A percentile compares a stretch with the other conserved stretches of the same genome.
Evolutionary conservation across 2,329 filamentous ascomycete genomes (phyloP).

Genomic region (Aspergillus persii): DNA sequence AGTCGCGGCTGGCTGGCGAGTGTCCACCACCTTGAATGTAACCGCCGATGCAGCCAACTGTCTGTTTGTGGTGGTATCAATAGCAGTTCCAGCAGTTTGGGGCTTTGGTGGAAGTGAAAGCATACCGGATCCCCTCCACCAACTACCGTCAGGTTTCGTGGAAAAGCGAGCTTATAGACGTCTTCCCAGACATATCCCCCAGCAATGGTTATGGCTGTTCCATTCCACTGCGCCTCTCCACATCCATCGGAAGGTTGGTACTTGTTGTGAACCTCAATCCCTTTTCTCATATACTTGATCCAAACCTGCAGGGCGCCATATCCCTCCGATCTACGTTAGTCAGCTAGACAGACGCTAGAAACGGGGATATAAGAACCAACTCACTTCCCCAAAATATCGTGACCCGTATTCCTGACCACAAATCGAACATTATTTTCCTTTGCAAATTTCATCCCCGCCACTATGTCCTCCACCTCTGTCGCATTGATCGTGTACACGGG

Average conservation of each 20-base stretch:
- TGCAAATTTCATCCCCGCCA: conserved; percentile 41
- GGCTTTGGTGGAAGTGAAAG: not conserved
- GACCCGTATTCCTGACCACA: conserved; percentile 43
- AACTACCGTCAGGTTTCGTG: conserved; percentile 28
- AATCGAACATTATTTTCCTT: conserved; percentile 51
- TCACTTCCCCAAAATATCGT: conserved; percentile 28
- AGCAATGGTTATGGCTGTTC: conserved; percentile 33
- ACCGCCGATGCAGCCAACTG: conserved; percentile 31
- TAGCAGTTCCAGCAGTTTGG: too few relatives aligned
- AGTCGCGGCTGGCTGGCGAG: conserved; percentile 37
- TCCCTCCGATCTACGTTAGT: conserved; percentile 23
- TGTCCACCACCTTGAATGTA: conserved; percentile 46
- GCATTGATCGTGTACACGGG: conserved; percentile 30
- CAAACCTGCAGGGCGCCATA: conserved; percentile 32
- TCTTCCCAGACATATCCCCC: conserved; percentile 24
- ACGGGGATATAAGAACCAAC: not conserved
- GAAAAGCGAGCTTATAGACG: conserved; percentile 27
- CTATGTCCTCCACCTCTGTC: conserved; percentile 23
- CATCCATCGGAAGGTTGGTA: conserved; percentile 30
- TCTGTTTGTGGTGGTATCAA: not conserved
- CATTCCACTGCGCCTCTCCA: conserved; percentile 29
- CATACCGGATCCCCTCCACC: conserved; percentile 26
- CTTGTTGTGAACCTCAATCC: conserved; percentile 25
- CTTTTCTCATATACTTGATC: conserved; percentile 28
- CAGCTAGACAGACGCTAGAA: not conserved